phyloP scores from a whole-genome alignment of 208 protist genomes.

The Kentomonas sorsogonicus region DNA sequence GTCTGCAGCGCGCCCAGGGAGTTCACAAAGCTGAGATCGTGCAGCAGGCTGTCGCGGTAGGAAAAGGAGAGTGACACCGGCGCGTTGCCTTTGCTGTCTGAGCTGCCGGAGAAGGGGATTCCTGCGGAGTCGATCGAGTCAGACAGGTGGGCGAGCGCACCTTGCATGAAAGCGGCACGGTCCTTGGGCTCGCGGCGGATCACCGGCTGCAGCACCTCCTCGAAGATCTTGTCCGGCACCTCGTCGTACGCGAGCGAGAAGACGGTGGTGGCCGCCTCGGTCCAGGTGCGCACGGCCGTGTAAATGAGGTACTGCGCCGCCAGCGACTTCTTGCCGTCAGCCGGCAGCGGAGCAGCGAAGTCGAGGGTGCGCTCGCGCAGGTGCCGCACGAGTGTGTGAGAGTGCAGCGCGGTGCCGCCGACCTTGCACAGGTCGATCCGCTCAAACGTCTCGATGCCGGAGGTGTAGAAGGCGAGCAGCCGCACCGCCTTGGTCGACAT shows the following conservation, averaged over 20 bases:
- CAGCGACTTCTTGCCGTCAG: not conserved
- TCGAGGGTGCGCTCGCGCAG: slow-evolving; percentile 15
- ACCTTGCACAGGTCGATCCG: slow-evolving; percentile 11
- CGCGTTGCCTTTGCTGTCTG: not conserved
- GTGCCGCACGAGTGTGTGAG: not conserved
- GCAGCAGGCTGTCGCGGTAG: slow-evolving; percentile 30
- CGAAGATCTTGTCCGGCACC: slow-evolving; percentile 19
- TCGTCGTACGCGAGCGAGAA: slow-evolving; percentile 19
- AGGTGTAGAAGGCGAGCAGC: slow-evolving; percentile 17
- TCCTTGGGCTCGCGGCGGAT: no score
- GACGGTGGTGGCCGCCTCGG: slow-evolving; percentile 10
- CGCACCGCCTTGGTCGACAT: slow-evolving; percentile 20
- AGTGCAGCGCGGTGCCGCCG: slow-evolving; percentile 7
- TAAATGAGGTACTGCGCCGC: slow-evolving; percentile 16
- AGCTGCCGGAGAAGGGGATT: not conserved
- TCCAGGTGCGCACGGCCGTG: not conserved
- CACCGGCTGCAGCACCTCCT: no score
- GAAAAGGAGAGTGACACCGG: slow-evolving; percentile 12
- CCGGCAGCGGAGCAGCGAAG: slow-evolving; percentile 5
- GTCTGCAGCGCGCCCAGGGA: slow-evolving; percentile 25
- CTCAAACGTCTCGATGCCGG: slow-evolving; percentile 3
- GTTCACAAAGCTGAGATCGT: slow-evolving; percentile 8
- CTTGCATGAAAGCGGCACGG: no score
- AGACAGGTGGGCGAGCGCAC: no score
- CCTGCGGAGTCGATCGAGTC: no score